Conservation (phyloP, 83 land plant species). For the Picea engelmannii region DNA sequence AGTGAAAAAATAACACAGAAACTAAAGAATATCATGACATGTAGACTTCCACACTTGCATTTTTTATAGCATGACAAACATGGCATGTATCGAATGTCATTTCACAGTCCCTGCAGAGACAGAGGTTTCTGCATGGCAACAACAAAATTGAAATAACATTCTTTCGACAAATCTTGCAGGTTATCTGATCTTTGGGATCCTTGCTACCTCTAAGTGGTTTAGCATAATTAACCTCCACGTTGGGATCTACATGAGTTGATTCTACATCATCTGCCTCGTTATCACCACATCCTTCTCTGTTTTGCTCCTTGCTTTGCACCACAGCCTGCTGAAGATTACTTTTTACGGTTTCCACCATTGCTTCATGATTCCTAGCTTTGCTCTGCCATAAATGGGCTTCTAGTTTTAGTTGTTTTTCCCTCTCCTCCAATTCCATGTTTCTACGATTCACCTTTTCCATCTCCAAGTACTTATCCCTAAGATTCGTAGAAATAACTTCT, state of each 20-base stretch:
- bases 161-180: constrained; percentile 10
- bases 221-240: not conserved
- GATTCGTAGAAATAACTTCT: no score
- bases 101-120: constrained; percentile 1
- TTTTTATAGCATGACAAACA: not conserved
- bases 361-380: constrained; percentile 20
- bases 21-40: not conserved
- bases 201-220: not conserved
- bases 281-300: constrained; percentile 17
- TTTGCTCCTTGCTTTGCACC: constrained; percentile 15
- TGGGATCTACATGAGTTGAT: constrained; percentile 13
- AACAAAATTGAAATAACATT: constrained; percentile 3
- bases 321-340: constrained; percentile 21
- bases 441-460: constrained; percentile 4
- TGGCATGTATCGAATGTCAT: not conserved
- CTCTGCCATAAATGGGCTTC: constrained; percentile 23
- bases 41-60: constrained; percentile 10
- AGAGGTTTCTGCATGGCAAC: constrained; percentile 9
- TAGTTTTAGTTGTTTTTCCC: constrained; percentile 9
- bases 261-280: constrained; percentile 20
- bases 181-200: not conserved
- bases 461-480: no score
- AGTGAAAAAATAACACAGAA: not conserved
- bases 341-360: constrained; percentile 19
- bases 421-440: constrained; percentile 26